Percentiles rank a stretch among this genome's conserved stretches.
Conservation (phyloP, 2,329 filamentous ascomycete genomes). For the Monosporascus sp. region DNA sequence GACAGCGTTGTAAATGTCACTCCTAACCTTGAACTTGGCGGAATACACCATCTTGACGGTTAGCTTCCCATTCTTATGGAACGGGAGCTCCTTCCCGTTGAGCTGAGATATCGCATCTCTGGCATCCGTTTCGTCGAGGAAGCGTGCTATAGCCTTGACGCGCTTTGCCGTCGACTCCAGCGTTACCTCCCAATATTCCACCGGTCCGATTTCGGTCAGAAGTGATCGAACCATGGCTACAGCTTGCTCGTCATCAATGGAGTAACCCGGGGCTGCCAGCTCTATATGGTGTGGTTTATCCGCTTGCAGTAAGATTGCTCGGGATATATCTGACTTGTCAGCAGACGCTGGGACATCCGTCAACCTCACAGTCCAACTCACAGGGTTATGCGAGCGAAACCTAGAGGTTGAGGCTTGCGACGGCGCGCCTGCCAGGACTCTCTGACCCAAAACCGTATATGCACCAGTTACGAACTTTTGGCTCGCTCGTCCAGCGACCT, state of each 20-base stretch:
- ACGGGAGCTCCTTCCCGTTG: slow-evolving; percentile 24
- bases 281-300: slow-evolving; percentile 15
- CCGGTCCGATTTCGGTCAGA: slow-evolving; percentile 23
- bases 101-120: slow-evolving; percentile 26
- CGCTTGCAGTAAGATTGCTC: slow-evolving; percentile 7
- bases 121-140: slow-evolving; percentile 32
- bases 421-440: slow-evolving; percentile 8
- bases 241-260: slow-evolving; percentile 13
- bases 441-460: slow-evolving; percentile 17
- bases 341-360: slow-evolving; percentile 15
- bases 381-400: neutral
- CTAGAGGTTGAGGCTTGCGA: neutral
- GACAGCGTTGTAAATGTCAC: slow-evolving; percentile 26
- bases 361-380: slow-evolving; percentile 19
- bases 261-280: slow-evolving; percentile 17
- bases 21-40: slow-evolving; percentile 32
- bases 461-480: slow-evolving; percentile 13
- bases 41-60: slow-evolving; percentile 31
- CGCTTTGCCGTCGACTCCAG: slow-evolving; percentile 23
- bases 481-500: slow-evolving; percentile 14
- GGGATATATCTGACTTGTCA: slow-evolving; percentile 9
- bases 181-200: slow-evolving; percentile 29
- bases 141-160: slow-evolving; percentile 33
- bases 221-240: slow-evolving; percentile 21
- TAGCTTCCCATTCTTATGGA: slow-evolving; percentile 26